Conservation (phyloP, 805 yeast genomes). For the Suhomyces sp. region DNA sequence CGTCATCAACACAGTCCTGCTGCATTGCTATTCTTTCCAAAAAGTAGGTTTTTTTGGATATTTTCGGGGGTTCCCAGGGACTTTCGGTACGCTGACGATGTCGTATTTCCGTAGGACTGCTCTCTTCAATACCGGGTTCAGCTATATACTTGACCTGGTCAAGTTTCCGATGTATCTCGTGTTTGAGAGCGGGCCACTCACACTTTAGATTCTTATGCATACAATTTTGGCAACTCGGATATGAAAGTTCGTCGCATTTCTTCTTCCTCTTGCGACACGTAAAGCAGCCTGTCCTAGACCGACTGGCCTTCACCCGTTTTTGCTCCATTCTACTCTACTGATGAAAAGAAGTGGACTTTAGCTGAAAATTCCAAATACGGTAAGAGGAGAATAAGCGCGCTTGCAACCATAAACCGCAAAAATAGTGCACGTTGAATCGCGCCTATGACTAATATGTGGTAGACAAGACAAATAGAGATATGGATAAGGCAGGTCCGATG, state of each 20-base stretch:
- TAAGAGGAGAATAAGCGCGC: conserved; percentile 31
- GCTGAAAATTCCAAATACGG: conserved; percentile 27
- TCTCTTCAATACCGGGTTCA: neutral
- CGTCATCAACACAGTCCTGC: conserved; percentile 21
- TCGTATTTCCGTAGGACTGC: neutral
- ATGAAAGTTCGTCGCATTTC: conserved; percentile 33
- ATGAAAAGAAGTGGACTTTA: neutral
- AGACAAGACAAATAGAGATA: no score
- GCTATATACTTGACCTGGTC: conserved; percentile 20
- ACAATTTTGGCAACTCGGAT: conserved; percentile 30
- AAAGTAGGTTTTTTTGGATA: conserved; percentile 11
- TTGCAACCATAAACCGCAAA: conserved; percentile 11
- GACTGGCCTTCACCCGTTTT: conserved; percentile 12
- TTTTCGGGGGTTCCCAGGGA: neutral
- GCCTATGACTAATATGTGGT: neutral
- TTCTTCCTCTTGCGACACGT: conserved; percentile 29
- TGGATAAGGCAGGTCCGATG: no score
- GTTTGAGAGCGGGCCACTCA: conserved; percentile 25
- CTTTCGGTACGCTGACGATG: conserved; percentile 1
- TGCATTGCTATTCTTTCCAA: conserved; percentile 37
- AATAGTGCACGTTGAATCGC: neutral
- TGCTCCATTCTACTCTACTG: conserved; percentile 6
- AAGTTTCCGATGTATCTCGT: conserved; percentile 20
- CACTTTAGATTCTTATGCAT: conserved; percentile 18
- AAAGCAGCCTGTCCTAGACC: conserved; percentile 31